Evolutionary conservation across 1,139 yeast species (phyloP), one percentile per base, ranked within the genome.

Genomic region (Candida sanyaensis): DNA sequence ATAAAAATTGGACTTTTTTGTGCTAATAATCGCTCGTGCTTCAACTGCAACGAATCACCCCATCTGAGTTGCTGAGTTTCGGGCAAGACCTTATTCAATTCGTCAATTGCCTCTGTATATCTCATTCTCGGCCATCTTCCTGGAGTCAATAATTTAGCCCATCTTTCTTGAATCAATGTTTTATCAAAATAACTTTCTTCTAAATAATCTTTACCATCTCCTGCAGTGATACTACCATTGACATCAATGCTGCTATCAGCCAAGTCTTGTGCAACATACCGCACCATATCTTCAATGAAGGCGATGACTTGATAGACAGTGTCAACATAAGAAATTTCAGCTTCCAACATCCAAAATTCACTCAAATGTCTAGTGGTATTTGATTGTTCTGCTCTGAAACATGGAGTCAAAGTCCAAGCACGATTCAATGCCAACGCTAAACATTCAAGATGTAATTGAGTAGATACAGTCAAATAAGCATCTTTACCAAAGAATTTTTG

Each of bases 301-400:
- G 61, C 60, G 11, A 93, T 84, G 47, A 95, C 68, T 52, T 86
- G 87, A 2, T 64, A 61, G 6, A 91, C 75, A 11, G 71, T 65
- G 9, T 78, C 75, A 2, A 87, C 69, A 63, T 88, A 88, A 11
- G 91, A 83, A 29, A 91, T 65, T 62, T 95, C 99, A 0, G 92
- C 96, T 65, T 95, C 99, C 3, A 93, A 69, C 97, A 95, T 92
- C 97, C 98, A 93, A 65, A 95, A 95, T 64, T 95, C 99, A 52
- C 95, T 81, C 53, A 95, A 69, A 63, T 95, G 99, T 43, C 99
- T 77, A 57, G 84, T 88, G 0, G 99, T 95, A 58, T 90, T 91
- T 45, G 96, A 88, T 44, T 80, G 80, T 61, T 95, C 99, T 0
- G 99, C 99, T 51, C 99, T 73, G 62, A 95, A 95, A 50, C 97